Conservation (phyloP, 768 basidiomycete species). For the Saitozyma sp. region DNA sequence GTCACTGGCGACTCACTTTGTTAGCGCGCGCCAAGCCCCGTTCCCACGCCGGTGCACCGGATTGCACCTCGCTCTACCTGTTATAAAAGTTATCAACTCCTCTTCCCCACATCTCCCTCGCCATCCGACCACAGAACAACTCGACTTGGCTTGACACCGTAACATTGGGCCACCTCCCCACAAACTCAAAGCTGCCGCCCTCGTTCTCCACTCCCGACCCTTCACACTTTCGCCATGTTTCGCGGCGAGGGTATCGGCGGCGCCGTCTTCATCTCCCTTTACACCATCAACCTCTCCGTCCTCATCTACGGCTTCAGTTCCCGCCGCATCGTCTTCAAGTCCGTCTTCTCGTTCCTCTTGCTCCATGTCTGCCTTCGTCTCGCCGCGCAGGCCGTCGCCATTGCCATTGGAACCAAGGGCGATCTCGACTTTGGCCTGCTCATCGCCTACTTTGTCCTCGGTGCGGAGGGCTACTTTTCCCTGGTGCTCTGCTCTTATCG, state of each 20-base stretch:
- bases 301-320: slow-evolving; percentile 23
- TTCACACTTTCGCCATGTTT: too few species aligned
- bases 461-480: slow-evolving; percentile 32
- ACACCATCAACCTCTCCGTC: slow-evolving; percentile 18
- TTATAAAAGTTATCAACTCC: too few species aligned
- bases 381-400: slow-evolving; percentile 19
- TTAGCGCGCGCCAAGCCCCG: too few species aligned
- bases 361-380: slow-evolving; percentile 29
- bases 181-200: too few species aligned
- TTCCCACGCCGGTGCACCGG: too few species aligned
- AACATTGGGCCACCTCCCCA: too few species aligned
- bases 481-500: slow-evolving; percentile 27
- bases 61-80: too few species aligned
- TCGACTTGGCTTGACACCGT: too few species aligned
- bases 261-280: slow-evolving; percentile 20
- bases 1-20: too few species aligned
- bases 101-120: too few species aligned
- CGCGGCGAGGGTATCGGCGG: slow-evolving; percentile 20
- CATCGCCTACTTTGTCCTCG: slow-evolving; percentile 32
- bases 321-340: slow-evolving; percentile 20
- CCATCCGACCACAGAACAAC: too few species aligned
- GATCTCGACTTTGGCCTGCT: slow-evolving; percentile 19
- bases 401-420: slow-evolving; percentile 24
- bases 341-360: slow-evolving; percentile 27
- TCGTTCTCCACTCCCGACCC: too few species aligned